phyloP scores from a whole-genome alignment of 352 stramenopile genomes.

The Pythium brassicae region DNA sequence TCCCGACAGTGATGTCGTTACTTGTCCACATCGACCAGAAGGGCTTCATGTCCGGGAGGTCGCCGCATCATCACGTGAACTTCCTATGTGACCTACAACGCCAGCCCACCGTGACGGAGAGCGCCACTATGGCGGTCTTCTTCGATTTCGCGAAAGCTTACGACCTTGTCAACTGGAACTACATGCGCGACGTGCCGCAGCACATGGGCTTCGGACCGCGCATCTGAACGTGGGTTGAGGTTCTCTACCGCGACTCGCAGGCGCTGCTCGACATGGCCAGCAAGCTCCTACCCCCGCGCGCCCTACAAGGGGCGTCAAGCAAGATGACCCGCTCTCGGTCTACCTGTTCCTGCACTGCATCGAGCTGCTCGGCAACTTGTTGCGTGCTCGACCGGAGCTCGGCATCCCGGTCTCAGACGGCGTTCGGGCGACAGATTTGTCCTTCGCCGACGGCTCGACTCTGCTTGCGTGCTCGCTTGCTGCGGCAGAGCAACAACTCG shows the following conservation, averaged over 20 bases:
- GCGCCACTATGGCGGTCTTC: slow-evolving; percentile 14
- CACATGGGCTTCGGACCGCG: slow-evolving; percentile 9
- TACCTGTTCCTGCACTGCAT: slow-evolving; percentile 16
- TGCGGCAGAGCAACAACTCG: slow-evolving; percentile 7
- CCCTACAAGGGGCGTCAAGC: slow-evolving; percentile 20
- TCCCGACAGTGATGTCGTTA: background rate
- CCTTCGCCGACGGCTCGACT: slow-evolving; percentile 21
- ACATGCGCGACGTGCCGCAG: slow-evolving; percentile 14
- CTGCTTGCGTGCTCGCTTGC: slow-evolving; percentile 2
- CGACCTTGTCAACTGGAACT: slow-evolving; percentile 18
- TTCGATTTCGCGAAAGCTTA: slow-evolving; percentile 27
- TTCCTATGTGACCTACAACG: slow-evolving; percentile 16
- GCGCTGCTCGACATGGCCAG: slow-evolving; percentile 13
- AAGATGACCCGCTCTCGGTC: slow-evolving; percentile 19
- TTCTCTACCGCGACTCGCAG: slow-evolving; percentile 12
- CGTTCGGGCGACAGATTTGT: slow-evolving; percentile 7
- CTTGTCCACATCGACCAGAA: no score
- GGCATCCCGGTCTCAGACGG: slow-evolving; percentile 3
- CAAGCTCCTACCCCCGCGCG: slow-evolving; percentile 6
- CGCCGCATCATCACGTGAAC: slow-evolving; percentile 6
- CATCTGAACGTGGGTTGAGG: slow-evolving; percentile 11
- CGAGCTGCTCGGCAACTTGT: slow-evolving; percentile 17
- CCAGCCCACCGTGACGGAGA: background rate
- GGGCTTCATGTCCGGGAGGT: no score
- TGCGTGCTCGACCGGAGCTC: slow-evolving; percentile 6